These are phyloP conservation scores for Neofusicoccum cordaticola DNA, from an alignment of 2,329 filamentous ascomycete genomes.

Conservation along the genomic window DNA sequence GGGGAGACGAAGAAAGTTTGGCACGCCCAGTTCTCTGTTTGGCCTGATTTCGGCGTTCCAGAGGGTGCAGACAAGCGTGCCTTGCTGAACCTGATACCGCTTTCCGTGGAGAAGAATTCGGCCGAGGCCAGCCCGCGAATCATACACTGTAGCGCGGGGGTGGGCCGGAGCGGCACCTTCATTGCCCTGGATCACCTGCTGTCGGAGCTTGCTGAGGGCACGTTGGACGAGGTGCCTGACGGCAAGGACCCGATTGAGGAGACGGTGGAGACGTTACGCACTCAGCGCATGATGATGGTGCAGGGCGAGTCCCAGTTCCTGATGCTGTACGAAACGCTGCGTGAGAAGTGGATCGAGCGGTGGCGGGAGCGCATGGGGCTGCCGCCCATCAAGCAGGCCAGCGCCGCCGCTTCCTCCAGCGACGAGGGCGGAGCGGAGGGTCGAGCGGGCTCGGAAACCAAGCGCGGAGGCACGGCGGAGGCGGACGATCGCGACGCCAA, in stretches of 20 bases:
- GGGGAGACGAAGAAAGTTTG: conserved; percentile 64
- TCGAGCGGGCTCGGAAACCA: background rate
- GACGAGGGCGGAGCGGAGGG: background rate
- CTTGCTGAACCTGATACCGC: conserved; percentile 66
- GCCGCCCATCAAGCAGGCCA: background rate
- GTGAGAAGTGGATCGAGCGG: conserved; percentile 66
- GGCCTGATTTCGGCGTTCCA: conserved; percentile 89
- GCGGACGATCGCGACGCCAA: conserved; percentile 10
- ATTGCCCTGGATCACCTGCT: conserved; percentile 93
- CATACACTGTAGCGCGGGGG: conserved; percentile 73
- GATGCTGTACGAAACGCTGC: conserved; percentile 85
- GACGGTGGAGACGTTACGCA: conserved; percentile 74
- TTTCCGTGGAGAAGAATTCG: conserved; percentile 56
- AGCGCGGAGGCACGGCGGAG: background rate
- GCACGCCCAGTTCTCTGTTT: conserved; percentile 82
- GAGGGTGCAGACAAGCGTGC: conserved; percentile 63
- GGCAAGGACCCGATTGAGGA: conserved; percentile 69
- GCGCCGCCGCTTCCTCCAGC: background rate
- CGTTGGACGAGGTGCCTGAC: conserved; percentile 51
- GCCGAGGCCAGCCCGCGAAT: conserved; percentile 59
- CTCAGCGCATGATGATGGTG: conserved; percentile 94
- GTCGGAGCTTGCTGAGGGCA: conserved; percentile 73
- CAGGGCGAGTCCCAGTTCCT: conserved; percentile 80
- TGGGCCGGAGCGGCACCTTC: conserved; percentile 91
- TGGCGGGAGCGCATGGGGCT: conserved; percentile 26